Evolutionary conservation across 208 protist genomes (phyloP), one percentile per base, ranked within the genome.

Genomic region (Crithidia thermophila): DNA sequence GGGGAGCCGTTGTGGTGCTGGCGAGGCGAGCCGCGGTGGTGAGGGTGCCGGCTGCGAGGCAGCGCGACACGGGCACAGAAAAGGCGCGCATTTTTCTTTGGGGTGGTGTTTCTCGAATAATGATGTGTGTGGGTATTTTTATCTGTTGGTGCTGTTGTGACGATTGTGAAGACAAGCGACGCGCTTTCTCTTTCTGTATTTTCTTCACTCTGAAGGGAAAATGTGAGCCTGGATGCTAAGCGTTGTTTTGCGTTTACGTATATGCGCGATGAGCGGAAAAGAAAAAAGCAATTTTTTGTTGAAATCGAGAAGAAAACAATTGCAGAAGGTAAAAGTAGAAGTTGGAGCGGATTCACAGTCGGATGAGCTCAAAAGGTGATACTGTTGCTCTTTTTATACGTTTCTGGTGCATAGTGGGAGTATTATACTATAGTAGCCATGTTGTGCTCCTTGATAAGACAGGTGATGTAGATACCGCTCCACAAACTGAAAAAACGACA

Each of bases 61-160:
- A n/a, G n/a, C 55, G 52, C 45, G 51, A 27, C 34, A 42, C 37
- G 2, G 34, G 39, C 14, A 23, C n/a, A 8, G 33, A 34, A 30
- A 62, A 70, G 0, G 53, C 31, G 13, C 64, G 64, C 64, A 70
- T 71, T 36, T 5, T 28, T 36, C 31, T 28, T 23, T n/a, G 11
- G 8, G 30, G 1, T 14, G 18, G 27, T 7, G 7, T 39, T 11
- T 23, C 18, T 10, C n/a, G n/a, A n/a, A n/a, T n/a, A n/a, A n/a
- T n/a, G n/a, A n/a, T n/a, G n/a, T n/a, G n/a, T n/a, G n/a, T n/a
- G n/a, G n/a, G n/a, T n/a, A n/a, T n/a, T n/a, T n/a, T n/a, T n/a
- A n/a, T n/a, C n/a, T n/a, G n/a, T n/a, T n/a, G n/a, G n/a, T n/a
- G n/a, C n/a, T n/a, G n/a, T n/a, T n/a, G n/a, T n/a, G n/a, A n/a